Base-by-base conservation (phyloP, 2,329 filamentous ascomycete species). In the Chaetomium olivaceum region DNA sequence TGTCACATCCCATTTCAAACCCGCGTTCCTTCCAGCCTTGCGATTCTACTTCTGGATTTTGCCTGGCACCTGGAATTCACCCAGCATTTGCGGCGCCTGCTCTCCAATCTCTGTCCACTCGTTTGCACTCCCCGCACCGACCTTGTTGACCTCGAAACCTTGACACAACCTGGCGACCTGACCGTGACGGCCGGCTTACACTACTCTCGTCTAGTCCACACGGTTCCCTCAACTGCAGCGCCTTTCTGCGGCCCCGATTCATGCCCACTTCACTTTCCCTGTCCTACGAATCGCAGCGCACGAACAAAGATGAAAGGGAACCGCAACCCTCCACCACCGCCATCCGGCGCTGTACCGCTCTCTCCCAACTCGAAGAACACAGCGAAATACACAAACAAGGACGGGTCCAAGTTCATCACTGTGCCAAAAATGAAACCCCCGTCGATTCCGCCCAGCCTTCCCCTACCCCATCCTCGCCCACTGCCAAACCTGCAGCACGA, bases 321-420 rank as follows among this genome's bases (percentile, higher is more conserved):
- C 71, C 71, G 73, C 66, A 73, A 76, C 63, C 70, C 73, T 61
- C 73, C 72, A 29, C 69, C 73, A 60, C 68, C 72, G 56, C 65
- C 72, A 19, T 61, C 71, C 23, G 67, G 69, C 31, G 52, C 71
- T 31, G 66, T 71, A 14, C 81, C 85, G 72, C 76, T 81, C 70
- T 85, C 85, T 66, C 82, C 85, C 61, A 80, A 80, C 66, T 78
- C 79, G 58, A 84, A 82, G 74, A 72, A 76, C 64, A 86, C 83
- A 21, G 82, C 87, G 31, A 89, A 87, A 73, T 88, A 89, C 74
- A 86, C 83, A 67, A 89, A 88, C 74, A 89, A 89, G 76, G 87
- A 90, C 79, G 87, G 87, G 66, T 88, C 87, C 67, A 89, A 89
- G 79, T 87, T 87, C 76, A 89, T 89, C 74, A 88, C 85, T 52